A percentile compares a stretch with the other conserved stretches of the same genome.
Conservation (phyloP, 139 green algal genomes). For the Coelastrella sp. region DNA sequence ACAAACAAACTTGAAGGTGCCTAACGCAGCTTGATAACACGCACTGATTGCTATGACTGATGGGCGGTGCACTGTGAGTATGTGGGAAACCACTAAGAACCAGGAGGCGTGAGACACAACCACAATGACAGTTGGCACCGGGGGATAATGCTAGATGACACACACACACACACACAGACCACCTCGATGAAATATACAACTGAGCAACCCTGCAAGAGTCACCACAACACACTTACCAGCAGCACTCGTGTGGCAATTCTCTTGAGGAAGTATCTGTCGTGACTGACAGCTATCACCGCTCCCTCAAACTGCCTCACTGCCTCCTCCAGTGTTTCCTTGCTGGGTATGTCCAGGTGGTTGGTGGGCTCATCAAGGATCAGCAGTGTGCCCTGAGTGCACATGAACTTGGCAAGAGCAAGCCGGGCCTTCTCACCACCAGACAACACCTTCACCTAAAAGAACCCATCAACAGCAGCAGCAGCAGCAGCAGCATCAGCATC, state of each 20-base stretch:
- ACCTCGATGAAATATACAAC: no score
- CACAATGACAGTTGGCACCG: no score
- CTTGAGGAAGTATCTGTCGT: slow-evolving; percentile 98
- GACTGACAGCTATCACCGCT: slow-evolving; percentile 94
- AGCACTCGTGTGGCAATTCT: slow-evolving; percentile 95
- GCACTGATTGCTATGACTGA: not conserved
- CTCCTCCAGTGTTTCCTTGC: slow-evolving; percentile 98
- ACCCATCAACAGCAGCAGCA: not conserved
- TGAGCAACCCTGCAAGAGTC: no score
- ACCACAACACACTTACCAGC: slow-evolving; percentile 64
- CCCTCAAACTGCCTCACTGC: slow-evolving; percentile 93
- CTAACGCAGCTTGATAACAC: no score
- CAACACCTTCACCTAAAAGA: slow-evolving; percentile 62
- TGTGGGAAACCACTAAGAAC: no score
- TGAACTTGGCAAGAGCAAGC: slow-evolving; percentile 99
- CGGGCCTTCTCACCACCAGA: slow-evolving; percentile 83
- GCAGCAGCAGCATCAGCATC: no score
- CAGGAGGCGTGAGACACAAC: no score
- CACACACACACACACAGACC: no score
- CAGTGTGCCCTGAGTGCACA: slow-evolving; percentile 92
- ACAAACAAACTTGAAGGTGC: no score
- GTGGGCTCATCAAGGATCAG: slow-evolving; percentile 97
- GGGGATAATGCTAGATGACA: no score
- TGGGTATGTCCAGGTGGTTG: slow-evolving; percentile 99
- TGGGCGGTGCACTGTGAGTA: no score